These are phyloP conservation scores for Pichia norvegensis DNA, from an alignment of 1,139 yeast genomes.

Conservation along the genomic window DNA sequence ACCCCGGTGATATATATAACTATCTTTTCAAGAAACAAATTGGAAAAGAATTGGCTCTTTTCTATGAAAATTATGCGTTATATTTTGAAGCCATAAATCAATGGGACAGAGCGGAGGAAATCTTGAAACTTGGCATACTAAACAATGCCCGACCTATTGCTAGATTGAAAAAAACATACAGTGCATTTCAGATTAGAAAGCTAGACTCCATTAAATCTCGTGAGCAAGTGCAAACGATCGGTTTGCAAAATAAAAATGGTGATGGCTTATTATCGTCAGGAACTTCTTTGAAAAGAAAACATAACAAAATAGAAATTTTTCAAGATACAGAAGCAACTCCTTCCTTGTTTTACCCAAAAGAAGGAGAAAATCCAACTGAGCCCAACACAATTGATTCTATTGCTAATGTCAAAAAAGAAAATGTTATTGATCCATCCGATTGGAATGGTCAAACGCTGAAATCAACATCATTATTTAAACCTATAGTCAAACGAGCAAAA, in stretches of 20 bases:
- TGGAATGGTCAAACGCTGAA: slow-evolving; percentile 60
- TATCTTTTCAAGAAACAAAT: slow-evolving; percentile 69
- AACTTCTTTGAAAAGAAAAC: slow-evolving; percentile 7
- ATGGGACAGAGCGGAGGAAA: slow-evolving; percentile 52
- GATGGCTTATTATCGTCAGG: slow-evolving; percentile 13
- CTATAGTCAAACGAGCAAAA: slow-evolving; percentile 18
- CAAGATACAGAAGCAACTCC: slow-evolving; percentile 4
- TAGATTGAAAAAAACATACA: slow-evolving; percentile 44
- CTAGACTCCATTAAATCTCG: not conserved
- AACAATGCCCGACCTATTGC: slow-evolving; percentile 55
- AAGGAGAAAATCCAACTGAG: slow-evolving; percentile 3
- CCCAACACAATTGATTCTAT: slow-evolving; percentile 33
- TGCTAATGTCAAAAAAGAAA: slow-evolving; percentile 56
- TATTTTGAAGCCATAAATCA: slow-evolving; percentile 49
- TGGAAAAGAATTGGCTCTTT: slow-evolving; percentile 59
- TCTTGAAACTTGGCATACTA: slow-evolving; percentile 55
- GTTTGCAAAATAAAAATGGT: slow-evolving; percentile 18
- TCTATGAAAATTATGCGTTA: slow-evolving; percentile 75
- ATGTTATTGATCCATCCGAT: slow-evolving; percentile 46
- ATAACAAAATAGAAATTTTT: slow-evolving; percentile 16
- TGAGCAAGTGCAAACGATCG: not conserved
- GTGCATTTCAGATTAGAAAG: slow-evolving; percentile 39
- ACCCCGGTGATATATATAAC: slow-evolving; percentile 64
- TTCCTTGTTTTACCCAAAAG: not conserved
- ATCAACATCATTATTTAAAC: not conserved